phyloP scores from a whole-genome alignment of 75 land plant genomes.

The Chamaecyparis obtusa region DNA sequence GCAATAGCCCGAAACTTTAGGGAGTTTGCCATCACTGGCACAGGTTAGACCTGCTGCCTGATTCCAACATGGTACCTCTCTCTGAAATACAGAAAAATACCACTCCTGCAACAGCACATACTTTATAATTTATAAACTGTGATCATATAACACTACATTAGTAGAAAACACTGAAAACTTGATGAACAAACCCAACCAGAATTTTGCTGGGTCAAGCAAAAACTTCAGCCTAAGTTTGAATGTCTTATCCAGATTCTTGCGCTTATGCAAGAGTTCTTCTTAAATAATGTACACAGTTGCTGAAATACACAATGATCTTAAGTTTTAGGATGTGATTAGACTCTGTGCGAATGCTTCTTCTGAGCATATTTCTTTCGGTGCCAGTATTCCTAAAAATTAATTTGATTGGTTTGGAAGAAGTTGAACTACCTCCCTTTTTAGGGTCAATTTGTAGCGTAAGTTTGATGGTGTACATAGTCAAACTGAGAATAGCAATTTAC shows the following conservation, averaged over 20 bases:
- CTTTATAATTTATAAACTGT: too few species aligned
- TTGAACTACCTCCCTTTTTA: neutral
- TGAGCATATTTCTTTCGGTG: neutral
- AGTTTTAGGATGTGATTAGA: neutral
- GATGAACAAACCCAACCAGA: neutral
- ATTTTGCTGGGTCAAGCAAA: neutral
- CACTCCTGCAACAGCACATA: neutral
- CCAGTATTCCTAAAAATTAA: neutral
- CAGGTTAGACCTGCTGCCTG: neutral
- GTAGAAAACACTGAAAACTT: neutral
- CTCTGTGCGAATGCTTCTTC: neutral
- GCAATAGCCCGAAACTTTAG: neutral
- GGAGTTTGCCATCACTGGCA: neutral
- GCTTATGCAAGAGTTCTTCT: neutral
- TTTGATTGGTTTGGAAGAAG: neutral
- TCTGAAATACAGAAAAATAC: too few species aligned
- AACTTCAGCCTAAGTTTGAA: neutral
- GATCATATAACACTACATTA: neutral
- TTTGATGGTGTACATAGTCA: neutral
- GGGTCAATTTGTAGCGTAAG: neutral
- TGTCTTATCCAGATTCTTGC: neutral
- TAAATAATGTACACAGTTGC: too few species aligned
- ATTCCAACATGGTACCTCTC: neutral
- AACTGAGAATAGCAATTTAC: neutral
- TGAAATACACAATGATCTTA: too few species aligned